Percentiles rank a stretch among this genome's conserved stretches.
phyloP scores from a whole-genome alignment of 257 asterid genomes.

The Solanum sparsipilum region DNA sequence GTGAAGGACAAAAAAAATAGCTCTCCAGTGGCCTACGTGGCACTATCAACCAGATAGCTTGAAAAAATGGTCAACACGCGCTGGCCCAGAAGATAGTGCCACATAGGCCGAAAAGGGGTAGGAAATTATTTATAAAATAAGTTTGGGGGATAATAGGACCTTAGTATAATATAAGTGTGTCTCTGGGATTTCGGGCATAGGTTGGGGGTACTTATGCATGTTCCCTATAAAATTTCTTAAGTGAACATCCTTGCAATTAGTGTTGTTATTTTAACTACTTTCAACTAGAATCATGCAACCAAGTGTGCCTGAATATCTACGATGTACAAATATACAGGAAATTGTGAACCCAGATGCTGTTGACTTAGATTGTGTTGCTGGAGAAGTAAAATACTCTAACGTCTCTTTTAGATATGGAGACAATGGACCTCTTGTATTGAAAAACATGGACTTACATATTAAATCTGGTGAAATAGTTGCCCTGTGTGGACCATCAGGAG shows the following conservation, averaged over 20 bases:
- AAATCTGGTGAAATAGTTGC: conserved; percentile 86
- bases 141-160: too few relatives aligned
- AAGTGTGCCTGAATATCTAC: neutral
- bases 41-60: too few relatives aligned
- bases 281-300: neutral
- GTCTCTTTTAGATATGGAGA: conserved; percentile 65
- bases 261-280: neutral
- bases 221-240: neutral
- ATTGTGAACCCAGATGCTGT: conserved; percentile 61
- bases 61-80: too few relatives aligned
- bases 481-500: conserved; percentile 96
- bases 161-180: too few relatives aligned
- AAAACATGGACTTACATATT: conserved; percentile 51
- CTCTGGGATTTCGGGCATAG: too few relatives aligned
- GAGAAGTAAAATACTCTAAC: conserved; percentile 56
- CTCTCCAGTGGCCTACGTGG: neutral
- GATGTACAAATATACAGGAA: conserved; percentile 22
- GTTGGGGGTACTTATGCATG: too few relatives aligned
- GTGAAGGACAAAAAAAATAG: neutral
- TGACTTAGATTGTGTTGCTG: conserved; percentile 38
- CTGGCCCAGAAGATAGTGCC: too few relatives aligned
- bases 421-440: conserved; percentile 36
- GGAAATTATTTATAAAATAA: too few relatives aligned
- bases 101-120: too few relatives aligned
- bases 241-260: neutral